Percentiles rank a stretch among this genome's conserved stretches.
Conservation (phyloP, 176 grass and related monocot genomes). For the maize (Zea mays) region DNA sequence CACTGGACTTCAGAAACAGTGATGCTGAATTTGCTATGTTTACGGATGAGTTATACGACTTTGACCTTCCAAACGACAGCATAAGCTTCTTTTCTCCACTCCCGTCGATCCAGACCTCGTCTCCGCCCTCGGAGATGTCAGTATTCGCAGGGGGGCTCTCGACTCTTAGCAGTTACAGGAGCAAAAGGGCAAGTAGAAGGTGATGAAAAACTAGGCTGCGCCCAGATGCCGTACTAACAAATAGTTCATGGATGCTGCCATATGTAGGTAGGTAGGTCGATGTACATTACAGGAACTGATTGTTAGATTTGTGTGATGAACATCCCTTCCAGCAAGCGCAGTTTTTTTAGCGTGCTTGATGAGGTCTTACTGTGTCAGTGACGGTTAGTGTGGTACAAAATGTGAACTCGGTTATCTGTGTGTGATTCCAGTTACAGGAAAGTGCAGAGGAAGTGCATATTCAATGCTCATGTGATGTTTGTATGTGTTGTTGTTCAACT, state of each 20-base stretch:
- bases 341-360: constrained; percentile 56
- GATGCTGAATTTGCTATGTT: constrained; percentile 33
- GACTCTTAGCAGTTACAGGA: constrained; percentile 51
- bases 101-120: constrained; percentile 42
- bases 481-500: background rate
- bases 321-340: constrained; percentile 41
- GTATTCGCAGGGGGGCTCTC: constrained; percentile 54
- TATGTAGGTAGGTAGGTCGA: constrained; percentile 44
- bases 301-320: constrained; percentile 42
- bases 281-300: constrained; percentile 56
- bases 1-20: constrained; percentile 39
- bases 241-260: constrained; percentile 36
- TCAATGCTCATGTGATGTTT: background rate
- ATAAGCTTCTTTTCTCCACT: constrained; percentile 43
- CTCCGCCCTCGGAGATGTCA: constrained; percentile 54
- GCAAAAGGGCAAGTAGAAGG: constrained; percentile 48
- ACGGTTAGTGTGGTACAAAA: constrained; percentile 14
- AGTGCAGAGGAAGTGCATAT: constrained; percentile 1
- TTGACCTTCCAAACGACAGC: constrained; percentile 32
- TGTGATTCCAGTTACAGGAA: constrained; percentile 11
- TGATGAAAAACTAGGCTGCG: constrained; percentile 9
- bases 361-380: constrained; percentile 35
- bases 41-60: constrained; percentile 38
- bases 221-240: constrained; percentile 36
- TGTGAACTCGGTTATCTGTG: constrained; percentile 11